These are phyloP conservation scores for Tephrocybe sp. DNA, from an alignment of 768 basidiomycete genomes.

Conservation along the genomic window DNA sequence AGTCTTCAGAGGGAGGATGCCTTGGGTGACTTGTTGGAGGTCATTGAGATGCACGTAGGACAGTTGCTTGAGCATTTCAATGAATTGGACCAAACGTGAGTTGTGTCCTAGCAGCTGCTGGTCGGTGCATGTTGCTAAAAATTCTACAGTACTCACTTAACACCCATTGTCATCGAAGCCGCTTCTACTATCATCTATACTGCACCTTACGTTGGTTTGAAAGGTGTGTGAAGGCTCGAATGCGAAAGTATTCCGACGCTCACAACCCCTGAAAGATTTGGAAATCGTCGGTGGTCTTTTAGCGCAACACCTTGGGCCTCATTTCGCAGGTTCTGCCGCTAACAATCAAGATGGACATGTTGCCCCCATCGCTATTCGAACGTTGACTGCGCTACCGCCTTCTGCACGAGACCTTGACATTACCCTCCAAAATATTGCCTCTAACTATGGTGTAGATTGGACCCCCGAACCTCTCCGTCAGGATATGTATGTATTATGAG, in stretches of 20 bases:
- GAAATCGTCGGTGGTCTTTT: slow-evolving; percentile 51
- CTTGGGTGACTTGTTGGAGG: slow-evolving; percentile 59
- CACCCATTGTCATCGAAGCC: slow-evolving; percentile 59
- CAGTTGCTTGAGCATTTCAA: slow-evolving; percentile 53
- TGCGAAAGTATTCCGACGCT: slow-evolving; percentile 9
- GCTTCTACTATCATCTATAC: slow-evolving; percentile 66
- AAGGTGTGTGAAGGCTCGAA: slow-evolving; percentile 38
- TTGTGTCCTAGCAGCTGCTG: slow-evolving; percentile 3
- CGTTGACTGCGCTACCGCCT: slow-evolving; percentile 50
- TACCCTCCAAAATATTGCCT: slow-evolving; percentile 53
- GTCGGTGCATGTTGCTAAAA: slow-evolving; percentile 3
- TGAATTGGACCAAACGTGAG: slow-evolving; percentile 53
- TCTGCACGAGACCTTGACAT: slow-evolving; percentile 54
- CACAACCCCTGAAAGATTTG: slow-evolving; percentile 44
- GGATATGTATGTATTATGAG: slow-evolving; percentile 48
- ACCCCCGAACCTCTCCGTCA: slow-evolving; percentile 55
- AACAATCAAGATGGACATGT: slow-evolving; percentile 52
- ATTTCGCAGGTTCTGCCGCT: slow-evolving; percentile 52
- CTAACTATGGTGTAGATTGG: slow-evolving; percentile 56
- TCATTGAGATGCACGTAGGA: slow-evolving; percentile 66
- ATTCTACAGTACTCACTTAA: slow-evolving; percentile 35
- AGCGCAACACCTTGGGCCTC: slow-evolving; percentile 50
- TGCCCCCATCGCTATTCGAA: slow-evolving; percentile 51
- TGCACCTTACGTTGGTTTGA: slow-evolving; percentile 50
- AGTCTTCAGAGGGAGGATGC: slow-evolving; percentile 62